Base-by-base conservation (phyloP, 805 yeast genomes). In the Metschnikowia drakensbergensis region DNA sequence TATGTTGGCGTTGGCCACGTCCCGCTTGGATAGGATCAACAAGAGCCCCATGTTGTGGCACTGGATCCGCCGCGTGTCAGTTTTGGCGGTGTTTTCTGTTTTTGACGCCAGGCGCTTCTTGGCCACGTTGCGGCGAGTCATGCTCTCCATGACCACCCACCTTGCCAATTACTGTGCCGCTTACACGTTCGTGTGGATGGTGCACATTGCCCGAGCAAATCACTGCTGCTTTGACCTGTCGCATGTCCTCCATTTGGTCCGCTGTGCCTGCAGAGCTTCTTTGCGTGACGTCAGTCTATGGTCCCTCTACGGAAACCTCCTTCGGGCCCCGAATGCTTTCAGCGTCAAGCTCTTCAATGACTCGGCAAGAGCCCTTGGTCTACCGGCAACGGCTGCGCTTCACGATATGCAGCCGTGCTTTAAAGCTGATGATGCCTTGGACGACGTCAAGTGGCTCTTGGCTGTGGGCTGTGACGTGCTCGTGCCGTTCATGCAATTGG, bases 41-140 rank as follows among this genome's bases (percentile, higher is more conserved):
- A 72, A 72, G 52, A 71, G 73, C 53, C 62, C 74, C 5, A 57
- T 68, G 10, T 57, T 72, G 7, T 72, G 75, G 75, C 55, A 49
- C 31, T 60, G 66, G 57, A 50, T 70, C 42, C 54, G 58, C 25
- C 52, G 50, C 17, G 49, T 53, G 3, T 30, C 47, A 10, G 47
- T 64, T 4, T 28, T 50, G 8, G 35, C 53, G 3, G 47, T 63
- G 3, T 59, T 58, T 27, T 25, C 10, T 1, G 11, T 25, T 22
- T 45, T 26, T 25, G 36, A 38, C 29, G 11, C 33, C 6, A 7
- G 32, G 11, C 9, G n/a, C 10, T 31, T 52, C 6, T 9, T 32
- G 26, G 13, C 27, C 9, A 34, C 58, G 4, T 30, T 63, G 4
- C 45, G 42, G 22, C 44, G 68, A 29, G 45, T 61, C 8, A 48